Percentiles rank a stretch among this genome's conserved stretches.
These are phyloP conservation scores for Phialophora macrospora DNA, from an alignment of 2,329 filamentous ascomycete genomes.

Conservation along the genomic window DNA sequence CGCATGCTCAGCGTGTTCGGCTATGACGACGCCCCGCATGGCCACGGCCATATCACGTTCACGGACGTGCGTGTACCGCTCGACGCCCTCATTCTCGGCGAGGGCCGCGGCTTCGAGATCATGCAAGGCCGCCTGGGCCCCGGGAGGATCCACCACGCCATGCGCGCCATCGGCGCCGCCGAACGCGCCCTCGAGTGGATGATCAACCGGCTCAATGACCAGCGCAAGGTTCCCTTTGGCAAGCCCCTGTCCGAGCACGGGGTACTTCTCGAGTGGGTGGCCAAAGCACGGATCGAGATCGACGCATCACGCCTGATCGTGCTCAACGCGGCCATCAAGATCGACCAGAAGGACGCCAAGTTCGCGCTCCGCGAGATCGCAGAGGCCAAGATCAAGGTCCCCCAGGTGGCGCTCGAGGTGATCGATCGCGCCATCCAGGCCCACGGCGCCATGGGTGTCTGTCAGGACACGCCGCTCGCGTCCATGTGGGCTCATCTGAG, in stretches of 20 bases:
- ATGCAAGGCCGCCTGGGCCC: conserved; percentile 96
- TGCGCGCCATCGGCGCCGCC: conserved; percentile 89
- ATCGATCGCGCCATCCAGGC: conserved; percentile 95
- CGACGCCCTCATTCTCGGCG: conserved; percentile 82
- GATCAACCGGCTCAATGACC: conserved; percentile 91
- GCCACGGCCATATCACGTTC: conserved; percentile 91
- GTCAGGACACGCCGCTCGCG: conserved; percentile 91
- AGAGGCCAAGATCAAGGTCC: conserved; percentile 90
- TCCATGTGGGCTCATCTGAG: conserved; percentile 74
- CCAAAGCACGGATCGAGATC: conserved; percentile 89
- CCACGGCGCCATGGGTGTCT: conserved; percentile 87
- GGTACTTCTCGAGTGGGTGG: conserved; percentile 93
- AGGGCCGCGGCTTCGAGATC: conserved; percentile 95
- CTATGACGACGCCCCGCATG: conserved; percentile 95
- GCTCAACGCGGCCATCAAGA: conserved; percentile 92
- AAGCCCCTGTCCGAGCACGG: conserved; percentile 86
- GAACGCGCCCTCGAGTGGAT: conserved; percentile 94
- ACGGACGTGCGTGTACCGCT: conserved; percentile 85
- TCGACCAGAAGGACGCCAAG: conserved; percentile 88
- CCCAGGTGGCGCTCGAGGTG: conserved; percentile 79
- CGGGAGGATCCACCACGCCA: conserved; percentile 95
- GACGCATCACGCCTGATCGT: conserved; percentile 88
- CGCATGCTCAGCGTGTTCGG: conserved; percentile 94
- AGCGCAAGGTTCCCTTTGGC: conserved; percentile 86
- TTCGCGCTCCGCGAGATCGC: conserved; percentile 90